Base-by-base conservation (phyloP, 2,329 filamentous ascomycete species). In the Pleurostoma richardsiae region DNA sequence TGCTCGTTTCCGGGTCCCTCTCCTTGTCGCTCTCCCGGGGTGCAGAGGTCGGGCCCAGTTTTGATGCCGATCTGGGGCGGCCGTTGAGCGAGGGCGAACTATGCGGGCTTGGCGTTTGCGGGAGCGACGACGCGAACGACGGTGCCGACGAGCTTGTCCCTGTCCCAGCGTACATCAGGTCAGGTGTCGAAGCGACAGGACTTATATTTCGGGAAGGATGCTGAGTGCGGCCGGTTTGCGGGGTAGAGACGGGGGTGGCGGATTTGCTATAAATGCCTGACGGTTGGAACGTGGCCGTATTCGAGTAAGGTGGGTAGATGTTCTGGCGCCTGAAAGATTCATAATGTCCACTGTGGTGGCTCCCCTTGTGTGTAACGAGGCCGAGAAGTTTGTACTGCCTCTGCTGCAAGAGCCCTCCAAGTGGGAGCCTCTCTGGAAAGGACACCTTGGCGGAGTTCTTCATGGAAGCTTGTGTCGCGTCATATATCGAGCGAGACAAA, bases 361-460 rank as follows among this genome's bases (percentile, higher is more conserved):
- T 95, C 36, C 94, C 94, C 59, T 95, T 95, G 63, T 99, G 94
- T 27, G 89, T 95, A 33, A 99, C 90, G 33, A 95, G 81, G 10
- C 86, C 90, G 0, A 95, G 77, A 4, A 99, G 74, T 57, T 85
- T 89, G 67, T 96, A 99, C 61, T 80, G 86, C 53, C 83, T 86
- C 59, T 86, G 83, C 47, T 86, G 79, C 40, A 94, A 68, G 28
- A 97, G 71, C 1, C 90, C 83, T 1, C 94, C 94, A 3, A 99
- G 72, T 0, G 88, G 82, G 3, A 99, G 68, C n/a, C 79, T 77
- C 65, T 97, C 92, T 0, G 91, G 91, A 58, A 97, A 99, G 0
- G 87, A 74, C 3, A 99, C 91, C 63, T 96, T 97, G 57, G 92
- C 92, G 49, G 88, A 84, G 63, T 99, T 99, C 69, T 99, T 99